phyloP scores from a whole-genome alignment of 768 basidiomycete species.

The Leccinum obscurum region DNA sequence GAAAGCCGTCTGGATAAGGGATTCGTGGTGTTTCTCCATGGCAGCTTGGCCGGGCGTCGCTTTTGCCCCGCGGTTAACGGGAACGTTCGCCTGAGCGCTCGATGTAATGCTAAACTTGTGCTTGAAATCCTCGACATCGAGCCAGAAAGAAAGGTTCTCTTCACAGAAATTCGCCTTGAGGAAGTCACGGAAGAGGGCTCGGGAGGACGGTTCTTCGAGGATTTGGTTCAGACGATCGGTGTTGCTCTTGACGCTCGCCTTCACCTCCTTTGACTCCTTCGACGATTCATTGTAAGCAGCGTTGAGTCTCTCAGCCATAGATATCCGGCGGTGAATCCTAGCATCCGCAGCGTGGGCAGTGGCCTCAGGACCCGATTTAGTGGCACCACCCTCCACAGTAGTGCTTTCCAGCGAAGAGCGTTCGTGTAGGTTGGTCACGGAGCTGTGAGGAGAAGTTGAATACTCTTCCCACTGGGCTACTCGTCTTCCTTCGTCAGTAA shows the following conservation, averaged over 20 bases:
- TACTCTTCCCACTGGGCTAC: conserved; percentile 80
- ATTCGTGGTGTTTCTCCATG: conserved; percentile 97
- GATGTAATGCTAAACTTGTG: conserved; percentile 95
- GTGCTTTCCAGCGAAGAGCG: conserved; percentile 59
- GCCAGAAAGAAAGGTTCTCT: conserved; percentile 96
- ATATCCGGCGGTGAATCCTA: conserved; percentile 78
- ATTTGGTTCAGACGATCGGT: conserved; percentile 90
- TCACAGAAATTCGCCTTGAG: conserved; percentile 94
- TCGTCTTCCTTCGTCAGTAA: conserved; percentile 89
- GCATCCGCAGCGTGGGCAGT: conserved; percentile 42
- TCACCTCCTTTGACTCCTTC: conserved; percentile 44
- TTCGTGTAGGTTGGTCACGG: conserved; percentile 60
- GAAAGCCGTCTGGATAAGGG: conserved; percentile 91
- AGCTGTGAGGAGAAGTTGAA: conserved; percentile 59
- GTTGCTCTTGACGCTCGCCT: conserved; percentile 80
- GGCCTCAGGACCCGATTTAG: conserved; percentile 29
- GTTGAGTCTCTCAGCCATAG: conserved; percentile 73
- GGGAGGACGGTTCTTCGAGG: conserved; percentile 86
- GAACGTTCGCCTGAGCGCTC: conserved; percentile 69
- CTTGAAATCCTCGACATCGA: conserved; percentile 97
- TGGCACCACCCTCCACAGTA: conserved; percentile 23
- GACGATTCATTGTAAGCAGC: conserved; percentile 47
- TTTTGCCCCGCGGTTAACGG: conserved; percentile 40
- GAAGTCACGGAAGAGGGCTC: conserved; percentile 93
- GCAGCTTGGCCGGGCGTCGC: conserved; percentile 76